Percentiles rank a stretch among this genome's conserved stretches.
phyloP scores from a whole-genome alignment of 148 eudicot species.

The Silene latifolia region DNA sequence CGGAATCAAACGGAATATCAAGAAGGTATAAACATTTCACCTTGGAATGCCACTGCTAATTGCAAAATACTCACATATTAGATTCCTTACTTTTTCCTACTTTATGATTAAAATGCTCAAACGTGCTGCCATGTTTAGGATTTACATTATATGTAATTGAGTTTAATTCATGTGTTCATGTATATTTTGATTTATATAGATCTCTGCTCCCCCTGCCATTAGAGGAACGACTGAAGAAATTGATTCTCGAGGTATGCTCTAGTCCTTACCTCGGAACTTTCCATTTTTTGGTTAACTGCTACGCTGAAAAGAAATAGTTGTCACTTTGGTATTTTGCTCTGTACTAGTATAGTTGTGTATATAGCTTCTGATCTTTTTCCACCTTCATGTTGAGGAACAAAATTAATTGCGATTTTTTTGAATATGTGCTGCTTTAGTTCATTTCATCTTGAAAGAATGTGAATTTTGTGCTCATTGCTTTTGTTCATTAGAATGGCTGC shows the following conservation, averaged over 20 bases:
- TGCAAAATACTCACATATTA: background rate
- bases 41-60: background rate
- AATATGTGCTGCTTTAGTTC: background rate
- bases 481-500: background rate
- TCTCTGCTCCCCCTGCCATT: conserved; percentile 52
- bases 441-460: conserved; percentile 7
- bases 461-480: background rate
- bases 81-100: background rate
- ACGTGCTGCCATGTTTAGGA: background rate
- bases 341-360: background rate
- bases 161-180: background rate
- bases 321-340: conserved; percentile 5
- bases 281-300: background rate
- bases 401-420: background rate
- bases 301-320: background rate
- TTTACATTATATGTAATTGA: background rate
- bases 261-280: background rate
- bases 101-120: background rate
- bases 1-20: conserved; percentile 36
- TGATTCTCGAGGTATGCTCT: conserved; percentile 65
- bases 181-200: conserved; percentile 40
- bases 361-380: background rate
- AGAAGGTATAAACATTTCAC: conserved; percentile 40
- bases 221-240: conserved; percentile 57
- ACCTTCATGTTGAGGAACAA: background rate